Evolutionary conservation across 2,329 filamentous ascomycete genomes (phyloP).

Genomic region (Pyrenochaeta sp.): DNA sequence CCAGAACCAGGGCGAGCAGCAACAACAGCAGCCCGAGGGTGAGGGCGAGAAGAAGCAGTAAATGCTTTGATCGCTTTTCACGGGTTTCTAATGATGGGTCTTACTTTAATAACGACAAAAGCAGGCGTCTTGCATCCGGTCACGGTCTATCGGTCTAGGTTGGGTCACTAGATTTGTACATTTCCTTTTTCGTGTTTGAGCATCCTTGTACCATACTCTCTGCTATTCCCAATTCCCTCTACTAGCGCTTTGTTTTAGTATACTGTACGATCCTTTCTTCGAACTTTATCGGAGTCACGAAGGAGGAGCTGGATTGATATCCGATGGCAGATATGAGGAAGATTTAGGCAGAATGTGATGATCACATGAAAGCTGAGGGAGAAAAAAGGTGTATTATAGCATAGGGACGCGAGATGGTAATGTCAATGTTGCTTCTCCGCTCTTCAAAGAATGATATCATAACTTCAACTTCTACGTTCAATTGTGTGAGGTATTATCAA

Average conservation of each 20-base stretch:
- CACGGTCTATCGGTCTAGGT: constrained; percentile 34
- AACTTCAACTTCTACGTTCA: constrained; percentile 7
- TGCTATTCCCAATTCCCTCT: constrained; percentile 38
- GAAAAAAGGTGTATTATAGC: constrained; percentile 37
- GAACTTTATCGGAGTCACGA: constrained; percentile 30
- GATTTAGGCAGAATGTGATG: constrained; percentile 27
- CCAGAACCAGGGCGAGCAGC: constrained; percentile 52
- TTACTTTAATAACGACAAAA: constrained; percentile 40
- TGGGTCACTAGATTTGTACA: constrained; percentile 44
- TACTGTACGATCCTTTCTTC: constrained; percentile 31
- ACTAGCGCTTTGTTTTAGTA: constrained; percentile 41
- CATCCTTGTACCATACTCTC: constrained; percentile 45
- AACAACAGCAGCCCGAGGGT: constrained; percentile 53
- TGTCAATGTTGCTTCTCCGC: constrained; percentile 40
- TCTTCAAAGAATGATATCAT: constrained; percentile 30
- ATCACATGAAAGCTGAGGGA: constrained; percentile 17
- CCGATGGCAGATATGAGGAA: constrained; percentile 25
- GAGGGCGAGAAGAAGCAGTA: constrained; percentile 79
- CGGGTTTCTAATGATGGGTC: constrained; percentile 28
- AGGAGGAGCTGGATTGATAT: constrained; percentile 31
- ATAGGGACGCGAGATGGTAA: constrained; percentile 39
- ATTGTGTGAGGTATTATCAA: background rate
- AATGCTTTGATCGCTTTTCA: constrained; percentile 36
- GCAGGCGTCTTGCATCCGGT: constrained; percentile 49
- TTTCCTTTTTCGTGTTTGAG: constrained; percentile 33